Base-by-base conservation (phyloP, 192 early-diverging fungal species). In the Dispira parvispora region DNA sequence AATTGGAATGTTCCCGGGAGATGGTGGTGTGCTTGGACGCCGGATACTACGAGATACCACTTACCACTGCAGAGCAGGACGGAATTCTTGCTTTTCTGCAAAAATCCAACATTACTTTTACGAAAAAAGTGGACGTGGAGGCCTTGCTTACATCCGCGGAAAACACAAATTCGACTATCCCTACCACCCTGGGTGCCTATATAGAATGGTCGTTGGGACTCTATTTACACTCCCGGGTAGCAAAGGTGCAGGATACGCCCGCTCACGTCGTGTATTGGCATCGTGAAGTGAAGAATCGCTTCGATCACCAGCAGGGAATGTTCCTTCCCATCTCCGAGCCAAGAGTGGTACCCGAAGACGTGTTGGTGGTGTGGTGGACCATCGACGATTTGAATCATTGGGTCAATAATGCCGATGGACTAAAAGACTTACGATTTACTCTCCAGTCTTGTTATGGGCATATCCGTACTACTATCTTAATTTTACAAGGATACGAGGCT, bases 1-100 rank as follows among this genome's bases (percentile, higher is more conserved):
- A 61, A 43, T 38, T 61, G 43, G 58, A 61, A n/a, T 45, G 38
- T 43, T 43, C 58, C 18, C 58, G 58, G 5, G 58, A 61, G 32
- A 38, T 61, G 8, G 45, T 44, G 8, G 58, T 61, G n/a, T 25
- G 6, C 0, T 10, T 61, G 11, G 58, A 38, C 58, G 12, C 23
- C 8, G 6, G 20, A 21, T 61, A 21, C 8, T 44, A n/a, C 14
- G 58, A 61, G 16, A 3, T 14, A 21, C 13, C 16, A 3, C 25
- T 55, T 3, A 6, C 32, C 6, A 8, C 16, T 32, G 8, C 32
- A 0, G 58, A 61, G 18, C 58, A 44, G 42, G 43, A 10, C 13
- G 16, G 43, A 11, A 45, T 43, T 20, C 12, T 0, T n/a, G 43
- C 58, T 0, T 44, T 45, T 52, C 20, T 26, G 13, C 26, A 52